Conservation (phyloP, 352 stramenopile species). For the Globisporangium orthogonon region DNA sequence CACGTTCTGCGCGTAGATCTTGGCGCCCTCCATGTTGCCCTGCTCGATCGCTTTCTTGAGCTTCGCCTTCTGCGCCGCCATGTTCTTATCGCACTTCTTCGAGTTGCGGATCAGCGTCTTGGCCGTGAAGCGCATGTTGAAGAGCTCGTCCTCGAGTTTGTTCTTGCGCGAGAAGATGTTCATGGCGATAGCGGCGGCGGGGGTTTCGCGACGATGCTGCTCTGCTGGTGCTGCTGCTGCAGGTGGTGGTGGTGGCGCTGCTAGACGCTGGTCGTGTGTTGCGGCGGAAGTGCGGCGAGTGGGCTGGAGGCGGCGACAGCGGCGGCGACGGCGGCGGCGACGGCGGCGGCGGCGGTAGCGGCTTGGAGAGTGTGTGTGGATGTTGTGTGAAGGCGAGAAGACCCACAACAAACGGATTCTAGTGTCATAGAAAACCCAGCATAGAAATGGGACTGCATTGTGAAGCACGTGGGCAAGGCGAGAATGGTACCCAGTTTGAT, state of each 20-base stretch:
- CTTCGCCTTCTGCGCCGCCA: constrained; percentile 91
- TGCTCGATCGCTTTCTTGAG: constrained; percentile 96
- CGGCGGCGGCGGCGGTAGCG: too few species aligned
- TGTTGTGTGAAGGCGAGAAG: too few species aligned
- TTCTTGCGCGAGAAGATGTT: constrained; percentile 83
- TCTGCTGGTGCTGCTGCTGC: too few species aligned
- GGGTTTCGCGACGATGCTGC: too few species aligned
- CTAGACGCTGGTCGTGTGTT: too few species aligned
- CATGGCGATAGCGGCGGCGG: constrained; percentile 21
- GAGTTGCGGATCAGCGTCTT: constrained; percentile 86
- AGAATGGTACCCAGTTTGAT: neutral
- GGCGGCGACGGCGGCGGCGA: too few species aligned
- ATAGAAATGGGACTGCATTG: too few species aligned
- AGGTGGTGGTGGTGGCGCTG: neutral
- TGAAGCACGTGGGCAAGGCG: neutral
- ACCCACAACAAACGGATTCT: too few species aligned
- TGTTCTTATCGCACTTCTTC: constrained; percentile 99
- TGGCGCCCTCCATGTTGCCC: constrained; percentile 96
- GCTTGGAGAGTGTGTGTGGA: too few species aligned
- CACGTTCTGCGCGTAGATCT: constrained; percentile 94
- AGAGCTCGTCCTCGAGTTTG: constrained; percentile 84
- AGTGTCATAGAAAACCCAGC: too few species aligned
- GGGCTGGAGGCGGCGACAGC: too few species aligned
- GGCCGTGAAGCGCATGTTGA: constrained; percentile 89
- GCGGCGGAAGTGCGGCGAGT: too few species aligned